These are phyloP conservation scores for Dryas drummondii DNA, from an alignment of 306 rosid species.

Conservation along the genomic window DNA sequence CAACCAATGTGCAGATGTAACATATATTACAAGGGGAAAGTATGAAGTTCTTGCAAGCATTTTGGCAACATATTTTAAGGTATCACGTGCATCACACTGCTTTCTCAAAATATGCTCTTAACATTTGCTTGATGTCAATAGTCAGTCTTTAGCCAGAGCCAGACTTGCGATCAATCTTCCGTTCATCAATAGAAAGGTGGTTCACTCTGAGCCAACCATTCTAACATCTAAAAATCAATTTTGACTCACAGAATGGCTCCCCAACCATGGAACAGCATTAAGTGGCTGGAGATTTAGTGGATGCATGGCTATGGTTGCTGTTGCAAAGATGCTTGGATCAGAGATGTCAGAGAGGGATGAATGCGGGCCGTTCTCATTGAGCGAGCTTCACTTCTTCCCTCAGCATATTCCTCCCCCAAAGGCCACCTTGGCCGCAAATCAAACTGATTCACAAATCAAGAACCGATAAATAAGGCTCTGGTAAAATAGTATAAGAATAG, in stretches of 20 bases:
- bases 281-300: conserved; percentile 15
- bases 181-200: neutral
- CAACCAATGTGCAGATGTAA: neutral
- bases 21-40: neutral
- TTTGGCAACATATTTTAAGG: neutral
- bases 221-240: neutral
- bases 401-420: conserved; percentile 76
- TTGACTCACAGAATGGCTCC: neutral
- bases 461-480: neutral
- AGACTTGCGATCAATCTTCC: neutral
- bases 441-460: conserved; percentile 40
- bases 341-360: conserved; percentile 89
- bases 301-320: conserved; percentile 38
- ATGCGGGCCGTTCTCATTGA: conserved; percentile 73
- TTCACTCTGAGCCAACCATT: neutral
- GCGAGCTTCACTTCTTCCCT: conserved; percentile 83
- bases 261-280: neutral
- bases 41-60: neutral
- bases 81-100: neutral
- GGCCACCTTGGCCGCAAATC: conserved; percentile 98
- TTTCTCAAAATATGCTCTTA: neutral
- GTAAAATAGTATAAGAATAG: neutral
- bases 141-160: neutral
- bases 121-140: neutral
- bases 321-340: conserved; percentile 68